Percentiles rank a stretch among this genome's conserved stretches.
phyloP scores from a whole-genome alignment of 148 eudicot species.

The Rhododendron simsii region DNA sequence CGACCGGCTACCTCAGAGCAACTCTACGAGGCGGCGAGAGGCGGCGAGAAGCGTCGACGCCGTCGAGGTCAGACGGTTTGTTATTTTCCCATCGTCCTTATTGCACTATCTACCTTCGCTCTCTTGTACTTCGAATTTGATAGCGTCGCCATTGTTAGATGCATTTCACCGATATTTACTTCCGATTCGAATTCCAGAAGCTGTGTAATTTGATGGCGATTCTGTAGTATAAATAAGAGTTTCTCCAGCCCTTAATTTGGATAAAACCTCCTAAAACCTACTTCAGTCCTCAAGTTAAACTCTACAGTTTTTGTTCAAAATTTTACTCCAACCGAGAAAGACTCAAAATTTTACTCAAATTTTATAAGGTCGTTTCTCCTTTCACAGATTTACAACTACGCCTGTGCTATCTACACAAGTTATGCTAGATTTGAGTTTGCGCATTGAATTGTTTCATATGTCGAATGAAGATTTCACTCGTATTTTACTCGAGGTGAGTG shows the following conservation, averaged over 20 bases:
- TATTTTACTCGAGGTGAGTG: not conserved
- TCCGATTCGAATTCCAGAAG: not conserved
- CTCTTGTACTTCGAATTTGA: too few relatives aligned
- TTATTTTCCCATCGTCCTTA: too few relatives aligned
- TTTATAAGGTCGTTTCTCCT: not conserved
- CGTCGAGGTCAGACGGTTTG: too few relatives aligned
- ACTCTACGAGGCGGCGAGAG: too few relatives aligned
- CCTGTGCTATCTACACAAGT: not conserved
- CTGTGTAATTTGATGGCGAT: not conserved
- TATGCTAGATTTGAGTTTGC: not conserved
- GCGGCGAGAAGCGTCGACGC: too few relatives aligned
- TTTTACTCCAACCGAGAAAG: not conserved
- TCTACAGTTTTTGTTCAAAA: not conserved
- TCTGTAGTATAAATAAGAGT: not conserved
- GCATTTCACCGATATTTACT: not conserved
- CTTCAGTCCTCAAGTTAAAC: not conserved
- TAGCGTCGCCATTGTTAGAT: not conserved
- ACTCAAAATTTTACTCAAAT: not conserved
- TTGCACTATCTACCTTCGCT: too few relatives aligned
- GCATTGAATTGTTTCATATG: not conserved
- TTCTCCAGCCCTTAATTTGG: too few relatives aligned
- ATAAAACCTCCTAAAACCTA: not conserved
- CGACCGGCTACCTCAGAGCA: too few relatives aligned
- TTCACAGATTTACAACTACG: not conserved
- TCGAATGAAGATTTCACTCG: not conserved